These are phyloP conservation scores for Buddleja alternifolia DNA, from an alignment of 257 asterid genomes.

Conservation along the genomic window DNA sequence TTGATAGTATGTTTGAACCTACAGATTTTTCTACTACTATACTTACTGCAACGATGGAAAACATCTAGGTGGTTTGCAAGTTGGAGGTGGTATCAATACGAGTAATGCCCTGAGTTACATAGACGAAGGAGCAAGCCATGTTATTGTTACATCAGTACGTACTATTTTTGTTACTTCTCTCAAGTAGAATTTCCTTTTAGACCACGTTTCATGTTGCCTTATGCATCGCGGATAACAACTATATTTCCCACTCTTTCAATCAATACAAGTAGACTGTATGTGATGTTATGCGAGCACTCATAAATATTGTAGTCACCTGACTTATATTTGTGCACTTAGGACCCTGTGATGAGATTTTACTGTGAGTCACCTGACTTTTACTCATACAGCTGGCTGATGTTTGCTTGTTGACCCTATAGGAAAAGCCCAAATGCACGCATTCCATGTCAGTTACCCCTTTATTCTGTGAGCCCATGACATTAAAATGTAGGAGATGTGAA, in stretches of 20 bases:
- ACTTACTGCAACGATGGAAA: constrained; percentile 41
- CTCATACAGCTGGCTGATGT: constrained; percentile 4
- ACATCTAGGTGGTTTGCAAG: constrained; percentile 94
- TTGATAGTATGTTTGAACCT: constrained; percentile 32
- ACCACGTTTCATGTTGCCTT: constrained; percentile 7
- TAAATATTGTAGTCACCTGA: constrained; percentile 12
- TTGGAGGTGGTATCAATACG: constrained; percentile 94
- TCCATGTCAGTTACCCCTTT: constrained; percentile 10
- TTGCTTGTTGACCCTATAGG: constrained; percentile 7
- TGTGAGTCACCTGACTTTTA: too few species aligned
- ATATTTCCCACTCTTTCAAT: constrained; percentile 6
- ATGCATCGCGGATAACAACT: background rate
- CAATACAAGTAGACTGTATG: background rate
- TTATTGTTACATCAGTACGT: constrained; percentile 93
- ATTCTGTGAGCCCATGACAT: constrained; percentile 8
- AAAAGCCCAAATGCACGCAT: constrained; percentile 13
- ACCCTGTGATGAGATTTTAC: background rate
- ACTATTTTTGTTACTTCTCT: constrained; percentile 6
- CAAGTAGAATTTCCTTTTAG: constrained; percentile 9
- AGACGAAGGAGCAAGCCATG: constrained; percentile 97
- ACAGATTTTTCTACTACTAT: constrained; percentile 44
- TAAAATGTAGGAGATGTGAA: background rate
- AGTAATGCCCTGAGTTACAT: constrained; percentile 77
- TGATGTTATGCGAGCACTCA: constrained; percentile 14
- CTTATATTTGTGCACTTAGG: constrained; percentile 20